Conservation (phyloP, 805 yeast genomes). For the Ogataea naganishii region DNA sequence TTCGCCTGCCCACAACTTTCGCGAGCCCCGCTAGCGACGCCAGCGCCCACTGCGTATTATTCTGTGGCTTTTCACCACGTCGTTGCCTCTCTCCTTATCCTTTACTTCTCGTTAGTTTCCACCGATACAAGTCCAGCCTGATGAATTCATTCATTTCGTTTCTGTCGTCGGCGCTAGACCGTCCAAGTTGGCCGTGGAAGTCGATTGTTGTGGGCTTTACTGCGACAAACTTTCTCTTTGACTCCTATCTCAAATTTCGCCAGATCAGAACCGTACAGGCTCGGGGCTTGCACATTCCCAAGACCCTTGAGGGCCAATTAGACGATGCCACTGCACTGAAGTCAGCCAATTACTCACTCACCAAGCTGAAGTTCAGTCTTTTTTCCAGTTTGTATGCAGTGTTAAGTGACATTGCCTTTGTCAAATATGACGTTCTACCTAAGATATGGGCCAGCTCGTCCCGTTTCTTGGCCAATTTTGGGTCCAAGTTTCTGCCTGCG, state of each 20-base stretch:
- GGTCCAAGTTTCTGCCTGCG: slow-evolving; percentile 10
- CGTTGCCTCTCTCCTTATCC: too few relatives aligned
- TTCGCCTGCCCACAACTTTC: too few relatives aligned
- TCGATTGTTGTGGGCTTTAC: slow-evolving; percentile 64
- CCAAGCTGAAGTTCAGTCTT: slow-evolving; percentile 66
- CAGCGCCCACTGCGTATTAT: too few relatives aligned
- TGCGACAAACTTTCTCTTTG: slow-evolving; percentile 66
- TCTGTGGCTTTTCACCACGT: too few relatives aligned
- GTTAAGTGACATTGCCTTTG: slow-evolving; percentile 45
- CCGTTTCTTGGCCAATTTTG: slow-evolving; percentile 25
- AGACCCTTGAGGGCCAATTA: slow-evolving; percentile 56
- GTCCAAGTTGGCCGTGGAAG: slow-evolving; percentile 75
- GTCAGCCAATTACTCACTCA: slow-evolving; percentile 69
- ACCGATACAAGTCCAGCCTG: background rate
- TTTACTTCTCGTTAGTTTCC: too few relatives aligned
- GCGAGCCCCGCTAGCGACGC: too few relatives aligned
- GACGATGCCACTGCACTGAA: slow-evolving; percentile 66
- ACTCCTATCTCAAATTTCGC: slow-evolving; percentile 63
- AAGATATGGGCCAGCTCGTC: slow-evolving; percentile 48
- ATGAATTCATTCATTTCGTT: slow-evolving; percentile 22
- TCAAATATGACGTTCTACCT: slow-evolving; percentile 59
- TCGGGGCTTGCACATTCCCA: slow-evolving; percentile 46
- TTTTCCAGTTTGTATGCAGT: slow-evolving; percentile 42
- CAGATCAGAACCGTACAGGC: slow-evolving; percentile 62
- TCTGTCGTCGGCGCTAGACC: slow-evolving; percentile 48